Conservation (phyloP, 345 rosid genomes). For the Citrus mangshanensis region DNA sequence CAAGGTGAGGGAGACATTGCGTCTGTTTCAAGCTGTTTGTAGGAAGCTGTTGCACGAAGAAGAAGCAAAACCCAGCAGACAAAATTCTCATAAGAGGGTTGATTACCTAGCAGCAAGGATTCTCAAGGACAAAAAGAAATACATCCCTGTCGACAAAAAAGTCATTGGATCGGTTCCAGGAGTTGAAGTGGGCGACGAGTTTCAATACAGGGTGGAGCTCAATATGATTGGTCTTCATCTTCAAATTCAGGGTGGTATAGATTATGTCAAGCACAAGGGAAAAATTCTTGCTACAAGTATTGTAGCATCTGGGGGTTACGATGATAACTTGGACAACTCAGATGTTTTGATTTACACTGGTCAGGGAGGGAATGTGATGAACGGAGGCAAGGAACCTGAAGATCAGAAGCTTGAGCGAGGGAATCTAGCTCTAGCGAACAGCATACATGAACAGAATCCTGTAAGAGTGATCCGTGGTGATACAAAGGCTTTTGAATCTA, state of each 20-base stretch:
- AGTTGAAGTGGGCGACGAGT: conserved; percentile 77
- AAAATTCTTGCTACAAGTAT: conserved; percentile 56
- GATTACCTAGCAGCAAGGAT: conserved; percentile 58
- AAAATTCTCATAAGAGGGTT: conserved; percentile 36
- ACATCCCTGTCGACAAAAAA: conserved; percentile 34
- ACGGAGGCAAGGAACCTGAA: conserved; percentile 52
- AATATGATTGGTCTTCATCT: conserved; percentile 75
- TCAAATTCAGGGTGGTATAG: conserved; percentile 69
- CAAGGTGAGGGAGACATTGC: conserved; percentile 75
- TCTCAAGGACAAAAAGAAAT: conserved; percentile 51
- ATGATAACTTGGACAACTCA: conserved; percentile 52
- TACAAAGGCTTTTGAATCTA: conserved; percentile 34
- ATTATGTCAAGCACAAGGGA: conserved; percentile 42
- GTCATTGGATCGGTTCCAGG: conserved; percentile 80
- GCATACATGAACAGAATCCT: conserved; percentile 33
- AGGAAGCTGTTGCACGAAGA: conserved; percentile 71
- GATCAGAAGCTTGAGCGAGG: conserved; percentile 76
- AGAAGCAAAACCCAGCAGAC: conserved; percentile 50
- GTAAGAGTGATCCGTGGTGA: conserved; percentile 86
- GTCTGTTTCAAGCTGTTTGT: conserved; percentile 63
- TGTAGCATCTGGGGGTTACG: conserved; percentile 73
- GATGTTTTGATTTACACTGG: conserved; percentile 74
- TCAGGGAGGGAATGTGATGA: conserved; percentile 66
- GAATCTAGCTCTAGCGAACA: conserved; percentile 71
- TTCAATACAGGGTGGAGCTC: conserved; percentile 74